Percentiles rank a stretch among this genome's conserved stretches.
phyloP scores from a whole-genome alignment of 257 asterid genomes.

The Solanum habrochaites region DNA sequence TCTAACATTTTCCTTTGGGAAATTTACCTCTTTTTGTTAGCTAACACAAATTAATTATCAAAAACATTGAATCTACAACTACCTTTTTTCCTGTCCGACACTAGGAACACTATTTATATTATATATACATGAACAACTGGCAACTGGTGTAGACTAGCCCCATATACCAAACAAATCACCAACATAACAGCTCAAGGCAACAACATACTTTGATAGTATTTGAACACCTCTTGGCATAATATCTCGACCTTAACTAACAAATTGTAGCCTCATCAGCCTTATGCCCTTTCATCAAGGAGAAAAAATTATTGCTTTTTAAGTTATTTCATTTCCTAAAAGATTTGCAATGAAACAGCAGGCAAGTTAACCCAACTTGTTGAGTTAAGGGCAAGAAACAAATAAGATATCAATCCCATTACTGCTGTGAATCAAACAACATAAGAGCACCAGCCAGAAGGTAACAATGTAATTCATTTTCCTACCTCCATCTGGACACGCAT shows the following conservation, averaged over 20 bases:
- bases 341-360: not conserved
- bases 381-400: not conserved
- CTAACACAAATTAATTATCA: not conserved
- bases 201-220: not conserved
- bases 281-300: not conserved
- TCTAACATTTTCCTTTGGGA: not conserved
- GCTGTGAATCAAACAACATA: not conserved
- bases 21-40: not conserved
- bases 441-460: not conserved
- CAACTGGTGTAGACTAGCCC: not conserved
- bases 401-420: not conserved
- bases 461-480: not conserved
- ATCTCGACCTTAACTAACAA: not conserved
- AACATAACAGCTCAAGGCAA: not conserved
- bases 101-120: not conserved
- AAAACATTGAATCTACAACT: not conserved
- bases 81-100: not conserved
- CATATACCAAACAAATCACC: not conserved
- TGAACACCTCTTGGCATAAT: not conserved
- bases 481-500: slow-evolving; percentile 99
- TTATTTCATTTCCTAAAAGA: not conserved
- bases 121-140: not conserved
- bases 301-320: not conserved
- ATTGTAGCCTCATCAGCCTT: not conserved
- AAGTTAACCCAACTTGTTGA: not conserved